These are phyloP conservation scores for Irineochytrium annulatum DNA, from an alignment of 192 early-diverging fungal species.

Conservation along the genomic window DNA sequence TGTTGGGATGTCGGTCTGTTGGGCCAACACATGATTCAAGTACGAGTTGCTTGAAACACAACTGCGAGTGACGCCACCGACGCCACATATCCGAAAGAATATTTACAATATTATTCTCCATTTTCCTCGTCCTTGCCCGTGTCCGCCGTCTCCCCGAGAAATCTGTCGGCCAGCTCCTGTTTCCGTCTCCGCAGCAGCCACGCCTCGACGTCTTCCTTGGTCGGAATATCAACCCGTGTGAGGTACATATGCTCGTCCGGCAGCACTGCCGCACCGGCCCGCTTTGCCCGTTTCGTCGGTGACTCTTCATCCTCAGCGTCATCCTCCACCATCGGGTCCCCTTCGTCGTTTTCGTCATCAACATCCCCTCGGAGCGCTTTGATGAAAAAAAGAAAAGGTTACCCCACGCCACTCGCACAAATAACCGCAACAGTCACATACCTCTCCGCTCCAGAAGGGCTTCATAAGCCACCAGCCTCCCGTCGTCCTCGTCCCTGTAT, in stretches of 20 bases:
- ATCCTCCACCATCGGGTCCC: conserved; percentile 24
- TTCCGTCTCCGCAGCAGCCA: conserved; percentile 68
- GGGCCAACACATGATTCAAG: too few relatives aligned
- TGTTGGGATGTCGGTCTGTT: too few relatives aligned
- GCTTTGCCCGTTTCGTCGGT: conserved; percentile 32
- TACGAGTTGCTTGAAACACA: too few relatives aligned
- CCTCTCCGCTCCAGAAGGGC: conserved; percentile 52
- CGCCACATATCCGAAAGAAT: too few relatives aligned
- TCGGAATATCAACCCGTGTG: conserved; percentile 50
- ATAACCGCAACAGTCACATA: conserved; percentile 10
- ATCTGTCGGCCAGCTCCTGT: too few relatives aligned
- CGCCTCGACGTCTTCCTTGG: conserved; percentile 69
- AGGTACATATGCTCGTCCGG: conserved; percentile 17
- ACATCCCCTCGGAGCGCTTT: neutral
- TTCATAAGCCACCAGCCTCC: conserved; percentile 74
- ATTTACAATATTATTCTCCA: too few relatives aligned
- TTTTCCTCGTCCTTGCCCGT: too few relatives aligned
- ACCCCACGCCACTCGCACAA: neutral
- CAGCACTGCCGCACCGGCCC: conserved; percentile 24
- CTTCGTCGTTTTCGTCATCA: conserved; percentile 4
- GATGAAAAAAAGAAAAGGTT: conserved; percentile 22
- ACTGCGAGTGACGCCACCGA: too few relatives aligned
- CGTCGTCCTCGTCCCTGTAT: conserved; percentile 90
- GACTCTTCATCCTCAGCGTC: conserved; percentile 22
- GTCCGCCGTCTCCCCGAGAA: too few relatives aligned